A percentile compares a stretch with the other conserved stretches of the same genome.
Conservation (phyloP, 2,329 filamentous ascomycete species). For the Chrysoporthe cubensis region DNA sequence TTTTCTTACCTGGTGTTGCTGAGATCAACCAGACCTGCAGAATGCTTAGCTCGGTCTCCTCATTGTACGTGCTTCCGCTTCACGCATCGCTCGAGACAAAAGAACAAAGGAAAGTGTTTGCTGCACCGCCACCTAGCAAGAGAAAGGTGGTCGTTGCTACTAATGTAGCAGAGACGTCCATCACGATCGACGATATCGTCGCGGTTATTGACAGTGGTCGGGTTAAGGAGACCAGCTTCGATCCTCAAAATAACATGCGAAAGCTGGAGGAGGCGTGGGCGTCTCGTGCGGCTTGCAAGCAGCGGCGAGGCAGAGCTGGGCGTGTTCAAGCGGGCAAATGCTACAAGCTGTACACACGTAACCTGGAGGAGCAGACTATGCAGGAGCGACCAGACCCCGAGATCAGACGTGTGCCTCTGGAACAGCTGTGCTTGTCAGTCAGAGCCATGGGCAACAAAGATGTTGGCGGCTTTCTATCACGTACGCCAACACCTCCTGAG, state of each 20-base stretch:
- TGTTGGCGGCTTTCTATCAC: slow-evolving; percentile 78
- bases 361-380: slow-evolving; percentile 82
- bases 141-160: slow-evolving; percentile 93
- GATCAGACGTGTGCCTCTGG: slow-evolving; percentile 87
- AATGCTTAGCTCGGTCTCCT: slow-evolving; percentile 63
- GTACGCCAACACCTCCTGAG: slow-evolving; percentile 87
- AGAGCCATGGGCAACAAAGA: slow-evolving; percentile 91
- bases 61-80: slow-evolving; percentile 79
- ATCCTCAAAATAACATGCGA: slow-evolving; percentile 89
- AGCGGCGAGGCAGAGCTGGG: slow-evolving; percentile 89
- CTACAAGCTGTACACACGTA: slow-evolving; percentile 92
- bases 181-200: slow-evolving; percentile 97
- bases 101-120: slow-evolving; percentile 88
- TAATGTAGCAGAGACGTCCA: slow-evolving; percentile 97
- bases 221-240: slow-evolving; percentile 96
- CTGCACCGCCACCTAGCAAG: slow-evolving; percentile 73
- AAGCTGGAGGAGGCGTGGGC: slow-evolving; percentile 95
- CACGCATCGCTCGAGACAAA: slow-evolving; percentile 89
- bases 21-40: slow-evolving; percentile 86
- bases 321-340: slow-evolving; percentile 89
- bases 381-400: slow-evolving; percentile 87
- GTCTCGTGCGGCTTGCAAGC: slow-evolving; percentile 90
- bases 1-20: slow-evolving; percentile 89
- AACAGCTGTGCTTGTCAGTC: slow-evolving; percentile 92
- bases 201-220: slow-evolving; percentile 94